Base-by-base conservation (phyloP, 2,329 filamentous ascomycete species). In the Ophiostoma pallidulum region DNA sequence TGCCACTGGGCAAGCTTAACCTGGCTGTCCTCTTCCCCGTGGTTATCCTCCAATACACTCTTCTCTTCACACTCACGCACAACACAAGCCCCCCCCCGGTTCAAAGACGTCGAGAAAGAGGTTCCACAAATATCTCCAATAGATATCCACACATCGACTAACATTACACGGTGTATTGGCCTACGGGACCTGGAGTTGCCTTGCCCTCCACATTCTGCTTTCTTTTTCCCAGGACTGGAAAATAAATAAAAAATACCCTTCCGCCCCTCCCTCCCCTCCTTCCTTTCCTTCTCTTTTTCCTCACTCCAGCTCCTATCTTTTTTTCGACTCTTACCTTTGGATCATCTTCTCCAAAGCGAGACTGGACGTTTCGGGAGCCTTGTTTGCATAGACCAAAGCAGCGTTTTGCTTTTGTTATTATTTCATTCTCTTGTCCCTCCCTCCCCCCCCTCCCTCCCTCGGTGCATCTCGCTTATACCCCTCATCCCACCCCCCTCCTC, bases 41-140 rank as follows among this genome's bases (percentile, higher is more conserved):
- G n/a, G n/a, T n/a, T n/a, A n/a, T n/a, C n/a, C n/a, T n/a, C n/a
- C n/a, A n/a, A n/a, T n/a, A n/a, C n/a, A n/a, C 24, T 28, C 24
- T 28, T 28, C 24, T 10, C 24, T 28, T 6, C 24, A 28, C 6
- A 6, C 24, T 28, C 24, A 28, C 24, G 6, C 5, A 28, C 6
- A 10, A 5, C 24, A 10, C 24, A 28, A 28, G 24, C 24, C 33
- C 33, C 19, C 16, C 29, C 24, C 19, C 24, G 26, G 6, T 35
- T 26, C 33, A 35, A 6, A 36, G 7, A 42, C n/a, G 24, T 9
- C 22, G 12, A 31, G 18, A 20, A 31, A 14, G 39, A 22, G 41
- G 29, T 46, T 46, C 44, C 44, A 40, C 44, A 32, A 46, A 33
- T 29, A 46, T 39, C 36, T 41, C 28, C 36, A 38, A 41, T 32